Evolutionary conservation across 805 yeast genomes (phyloP), one percentile per base, ranked within the genome.

Genomic region (Brettanomyces bruxellensis): DNA sequence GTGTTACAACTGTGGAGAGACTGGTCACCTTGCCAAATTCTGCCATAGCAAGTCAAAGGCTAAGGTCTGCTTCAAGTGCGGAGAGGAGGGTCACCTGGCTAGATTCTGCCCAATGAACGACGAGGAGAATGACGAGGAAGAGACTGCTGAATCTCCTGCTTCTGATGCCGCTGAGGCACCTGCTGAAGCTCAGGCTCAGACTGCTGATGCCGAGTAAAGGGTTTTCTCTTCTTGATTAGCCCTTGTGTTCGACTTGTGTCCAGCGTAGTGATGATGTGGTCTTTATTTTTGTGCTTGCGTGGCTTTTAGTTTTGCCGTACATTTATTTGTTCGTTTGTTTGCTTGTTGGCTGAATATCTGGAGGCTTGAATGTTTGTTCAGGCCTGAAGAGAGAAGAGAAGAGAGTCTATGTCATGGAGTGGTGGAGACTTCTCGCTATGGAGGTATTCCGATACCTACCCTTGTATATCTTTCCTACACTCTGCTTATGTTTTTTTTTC

Each of bases 1-100:
- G 70, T 89, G 97, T 70, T 90, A 87, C 76, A 85, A 90, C 51
- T 89, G 97, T 70, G 96, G 96, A 57, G 80, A 82, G 67, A 72
- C 78, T 52, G 96, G 96, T 47, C 97, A 90, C 73, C 80, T 87
- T 58, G 81, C 93, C 52, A 86, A 80, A 67, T 95, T 85, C 55
- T 88, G 96, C 70, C 67, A 75, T 50, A 68, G 78, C 44, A 74
- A 76, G 49, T 43, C 51, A 38, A 52, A 66, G 50, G 65, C 73
- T 53, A 80, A 79, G 66, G 73, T 81, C 50, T 83, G 89, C 69
- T 83, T 81, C 78, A 76, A 72, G 66, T 83, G 89, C 69, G 83
- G 84, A 59, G 72, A 78, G 62, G 66, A 85, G 45, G 97, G 96
- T 55, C 97, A 89, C 72, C 82, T 89, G 60, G 86, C 95, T 57